Evolutionary conservation across 202 grass and related monocot genomes (phyloP).

Genomic region (Eragrostis tef): DNA sequence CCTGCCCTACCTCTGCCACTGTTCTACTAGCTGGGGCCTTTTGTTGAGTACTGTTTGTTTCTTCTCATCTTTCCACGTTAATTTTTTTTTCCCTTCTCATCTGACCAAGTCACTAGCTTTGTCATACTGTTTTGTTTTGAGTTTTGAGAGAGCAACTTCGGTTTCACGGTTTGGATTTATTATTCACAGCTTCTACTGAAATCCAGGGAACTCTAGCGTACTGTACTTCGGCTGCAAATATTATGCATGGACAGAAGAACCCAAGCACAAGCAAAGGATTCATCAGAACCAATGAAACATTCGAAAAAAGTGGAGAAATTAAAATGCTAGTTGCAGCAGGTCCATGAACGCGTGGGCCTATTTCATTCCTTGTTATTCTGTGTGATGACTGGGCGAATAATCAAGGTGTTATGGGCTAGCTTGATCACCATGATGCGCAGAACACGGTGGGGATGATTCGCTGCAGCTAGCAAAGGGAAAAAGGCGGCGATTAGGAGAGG

Average conservation of each 20-base stretch:
- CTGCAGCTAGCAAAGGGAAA: slow-evolving; percentile 14
- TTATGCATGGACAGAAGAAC: background rate
- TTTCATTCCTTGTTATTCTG: slow-evolving; percentile 15
- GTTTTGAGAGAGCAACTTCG: too few relatives aligned
- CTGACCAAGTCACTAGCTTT: slow-evolving; percentile 1
- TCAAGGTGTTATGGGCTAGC: slow-evolving; percentile 7
- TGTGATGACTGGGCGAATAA: background rate
- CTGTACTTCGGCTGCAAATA: too few relatives aligned
- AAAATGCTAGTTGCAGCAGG: background rate
- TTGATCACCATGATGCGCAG: background rate
- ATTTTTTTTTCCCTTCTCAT: background rate
- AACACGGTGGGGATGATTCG: slow-evolving; percentile 38
- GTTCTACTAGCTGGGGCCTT: background rate
- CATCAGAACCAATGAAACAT: background rate
- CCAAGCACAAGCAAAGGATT: slow-evolving; percentile 32
- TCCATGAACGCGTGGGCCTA: background rate
- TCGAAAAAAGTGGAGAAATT: background rate
- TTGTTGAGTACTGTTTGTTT: background rate
- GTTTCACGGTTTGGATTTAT: too few relatives aligned
- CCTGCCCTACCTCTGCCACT: background rate
- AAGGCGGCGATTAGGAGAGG: slow-evolving; percentile 40
- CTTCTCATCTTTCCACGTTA: background rate
- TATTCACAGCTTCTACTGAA: background rate
- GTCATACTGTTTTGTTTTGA: background rate
- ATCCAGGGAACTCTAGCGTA: background rate